Evolutionary conservation across 2,329 filamentous ascomycete species (phyloP).

Genomic region (Tolypocladium paradoxum): DNA sequence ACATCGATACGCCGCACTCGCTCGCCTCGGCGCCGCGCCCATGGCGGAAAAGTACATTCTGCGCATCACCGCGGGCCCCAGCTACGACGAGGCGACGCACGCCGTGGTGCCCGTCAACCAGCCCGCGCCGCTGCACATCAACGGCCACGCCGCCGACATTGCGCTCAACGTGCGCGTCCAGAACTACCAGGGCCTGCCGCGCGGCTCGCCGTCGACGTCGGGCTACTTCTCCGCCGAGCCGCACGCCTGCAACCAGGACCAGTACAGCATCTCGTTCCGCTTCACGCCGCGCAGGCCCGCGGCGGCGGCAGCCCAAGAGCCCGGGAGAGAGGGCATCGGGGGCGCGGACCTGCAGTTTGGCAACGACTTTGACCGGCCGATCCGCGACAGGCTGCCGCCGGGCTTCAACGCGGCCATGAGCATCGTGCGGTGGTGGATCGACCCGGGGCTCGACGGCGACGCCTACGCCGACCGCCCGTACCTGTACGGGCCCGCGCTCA

Average conservation of each 20-base stretch:
- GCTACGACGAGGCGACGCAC: constrained; percentile 65
- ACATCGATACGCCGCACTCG: too few relatives aligned
- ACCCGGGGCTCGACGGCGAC: constrained; percentile 84
- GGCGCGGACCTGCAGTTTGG: constrained; percentile 77
- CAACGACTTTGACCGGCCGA: constrained; percentile 89
- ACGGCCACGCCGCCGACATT: constrained; percentile 51
- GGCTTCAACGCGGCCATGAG: constrained; percentile 78
- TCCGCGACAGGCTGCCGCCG: constrained; percentile 74
- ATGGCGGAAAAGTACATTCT: constrained; percentile 69
- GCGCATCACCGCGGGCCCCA: constrained; percentile 68
- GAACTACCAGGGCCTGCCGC: constrained; percentile 58
- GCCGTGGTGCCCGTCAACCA: constrained; percentile 66
- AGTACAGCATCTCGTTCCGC: constrained; percentile 74
- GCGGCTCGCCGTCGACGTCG: constrained; percentile 55
- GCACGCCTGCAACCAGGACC: constrained; percentile 58
- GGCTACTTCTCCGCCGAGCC: constrained; percentile 65
- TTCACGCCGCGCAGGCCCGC: constrained; percentile 55
- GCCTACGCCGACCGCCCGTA: constrained; percentile 79
- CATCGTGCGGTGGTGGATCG: constrained; percentile 82
- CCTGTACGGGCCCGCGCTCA: constrained; percentile 72
- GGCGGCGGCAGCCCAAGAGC: constrained; percentile 4
- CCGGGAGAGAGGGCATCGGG: constrained; percentile 38
- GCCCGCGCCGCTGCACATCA: constrained; percentile 49
- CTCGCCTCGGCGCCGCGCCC: background rate
- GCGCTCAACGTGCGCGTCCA: constrained; percentile 66